Base-by-base conservation (phyloP, 106 monocot genomes). In the Dendrobium chrysotoxum region DNA sequence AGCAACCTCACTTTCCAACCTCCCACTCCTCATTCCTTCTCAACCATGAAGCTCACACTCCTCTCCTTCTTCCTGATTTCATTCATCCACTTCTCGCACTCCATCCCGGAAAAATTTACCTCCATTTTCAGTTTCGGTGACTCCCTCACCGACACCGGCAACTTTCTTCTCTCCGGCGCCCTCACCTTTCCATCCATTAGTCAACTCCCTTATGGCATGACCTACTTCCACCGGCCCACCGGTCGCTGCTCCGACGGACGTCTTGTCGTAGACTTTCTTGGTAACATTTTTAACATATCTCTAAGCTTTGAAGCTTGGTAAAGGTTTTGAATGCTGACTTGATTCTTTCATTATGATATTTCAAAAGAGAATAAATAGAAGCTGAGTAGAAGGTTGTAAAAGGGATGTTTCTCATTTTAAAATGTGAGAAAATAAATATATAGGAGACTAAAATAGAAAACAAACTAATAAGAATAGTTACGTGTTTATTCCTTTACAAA, bases 181-280 rank as follows among this genome's bases (percentile, higher is more conserved):
- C 30, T 41, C 12, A 26, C 77, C 1, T 83, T 64, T 65, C 54
- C 82, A 12, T 53, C 50, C 40, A 79, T 84, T 13, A 83, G 74
- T n/a, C 17, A 42, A 7, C 89, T 81, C 4, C 91, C 91, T 15
- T 94, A 91, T n/a, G 94, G 94, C 25, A 61, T 40, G 66, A 89
- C 91, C 13, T 89, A 67, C 77, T 93, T 93, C 76, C 53, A 78
- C 39, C 85, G 76, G 31, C 83, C 91, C 11, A 91, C 91, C 21
- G 91, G 89, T 20, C 87, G 94, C 0, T 88, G 65, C 81, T 87
- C 89, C 31, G 86, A 94, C 40, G 94, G 94, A 10, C 94, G 94
- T 41, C 74, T 94, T 9, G 61, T 91, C 23, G 77, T 94, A 13
- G 94, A 94, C 81, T 89, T 88, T 87, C 20, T 93, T 1, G 91